Evolutionary conservation across 306 rosid genomes (phyloP), one percentile per base, ranked within the genome.

Genomic region (Quercus dentata): DNA sequence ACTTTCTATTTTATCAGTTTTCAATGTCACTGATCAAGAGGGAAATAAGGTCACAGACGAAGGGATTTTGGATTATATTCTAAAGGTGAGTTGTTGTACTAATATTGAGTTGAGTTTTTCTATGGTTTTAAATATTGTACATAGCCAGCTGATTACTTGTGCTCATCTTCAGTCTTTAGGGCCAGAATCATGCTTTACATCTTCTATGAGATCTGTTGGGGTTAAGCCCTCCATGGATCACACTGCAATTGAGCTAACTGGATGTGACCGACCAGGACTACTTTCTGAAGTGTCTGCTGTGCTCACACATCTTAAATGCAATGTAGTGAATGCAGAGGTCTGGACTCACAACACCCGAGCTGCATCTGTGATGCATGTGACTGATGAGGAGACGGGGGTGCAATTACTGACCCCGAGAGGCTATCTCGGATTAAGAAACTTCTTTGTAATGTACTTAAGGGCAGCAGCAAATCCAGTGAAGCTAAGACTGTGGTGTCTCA

Each of bases 281-380:
- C 95, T 94, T 10, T 94, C 99, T 2, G 99, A 94, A 87, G 83
- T 94, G 79, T 86, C 95, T 44, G 97, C 97, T 15, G 97, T 94
- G 58, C 86, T 94, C 28, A 85, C 97, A 19, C 84, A 90, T 49
- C 97, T 90, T 72, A 92, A 90, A 31, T 92, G 99, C 88, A 94
- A 88, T 70, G 91, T 94, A 21, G 89, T 92, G 77, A 89, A 82
- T 61, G 97, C 94, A 19, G 95, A 94, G 85, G 92, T 94, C 18
- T 94, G 99, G 99, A 94, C 99, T 2, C 99, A 94, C 80, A 94
- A 94, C 80, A 76, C 87, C 13, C 83, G 99, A 14, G 97, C 92
- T 1, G 99, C 99, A 0, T 87, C 97, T 0, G 92, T 94, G 49
- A 89, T 94, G 97, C 95, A 85, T 17, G 94, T 94, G 11, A 91